phyloP scores from a whole-genome alignment of 2,329 filamentous ascomycete species.

The Penicillium hordei region DNA sequence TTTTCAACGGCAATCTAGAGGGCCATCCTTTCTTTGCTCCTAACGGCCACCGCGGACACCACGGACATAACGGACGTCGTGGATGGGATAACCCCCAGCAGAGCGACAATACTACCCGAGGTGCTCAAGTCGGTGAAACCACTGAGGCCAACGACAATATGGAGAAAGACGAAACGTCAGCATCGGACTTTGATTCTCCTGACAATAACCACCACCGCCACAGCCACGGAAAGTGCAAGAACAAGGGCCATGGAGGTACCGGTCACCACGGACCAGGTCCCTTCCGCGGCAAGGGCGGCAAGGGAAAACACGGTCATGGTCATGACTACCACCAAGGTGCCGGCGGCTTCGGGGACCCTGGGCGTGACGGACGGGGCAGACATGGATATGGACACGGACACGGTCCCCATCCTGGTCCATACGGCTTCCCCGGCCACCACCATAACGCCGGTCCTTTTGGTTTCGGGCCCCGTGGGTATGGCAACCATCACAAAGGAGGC shows the following conservation, averaged over 20 bases:
- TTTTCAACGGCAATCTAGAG: slow-evolving; percentile 50
- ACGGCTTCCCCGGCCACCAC: slow-evolving; percentile 5
- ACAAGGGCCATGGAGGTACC: slow-evolving; percentile 7
- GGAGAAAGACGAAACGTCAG: slow-evolving; percentile 6
- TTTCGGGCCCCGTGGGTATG: slow-evolving; percentile 3
- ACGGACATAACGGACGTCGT: neutral
- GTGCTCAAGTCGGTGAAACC: neutral
- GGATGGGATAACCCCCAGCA: slow-evolving; percentile 25
- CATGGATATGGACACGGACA: neutral
- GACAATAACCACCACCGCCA: slow-evolving; percentile 23
- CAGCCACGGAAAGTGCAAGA: slow-evolving; percentile 19
- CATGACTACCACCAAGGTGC: neutral
- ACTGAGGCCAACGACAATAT: slow-evolving; percentile 3
- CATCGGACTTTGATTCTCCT: slow-evolving; percentile 11
- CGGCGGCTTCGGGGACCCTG: neutral
- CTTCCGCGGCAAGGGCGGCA: neutral
- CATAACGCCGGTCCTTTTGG: neutral
- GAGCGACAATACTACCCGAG: slow-evolving; percentile 34
- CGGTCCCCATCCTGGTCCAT: slow-evolving; percentile 6
- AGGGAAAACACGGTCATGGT: neutral
- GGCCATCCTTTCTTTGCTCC: slow-evolving; percentile 48
- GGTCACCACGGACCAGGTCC: slow-evolving; percentile 12
- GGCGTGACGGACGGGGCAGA: neutral
- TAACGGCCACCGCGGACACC: slow-evolving; percentile 27
- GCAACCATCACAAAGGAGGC: slow-evolving; percentile 9